phyloP scores from a whole-genome alignment of 2,329 filamentous ascomycete species.

The Periconia sp. region DNA sequence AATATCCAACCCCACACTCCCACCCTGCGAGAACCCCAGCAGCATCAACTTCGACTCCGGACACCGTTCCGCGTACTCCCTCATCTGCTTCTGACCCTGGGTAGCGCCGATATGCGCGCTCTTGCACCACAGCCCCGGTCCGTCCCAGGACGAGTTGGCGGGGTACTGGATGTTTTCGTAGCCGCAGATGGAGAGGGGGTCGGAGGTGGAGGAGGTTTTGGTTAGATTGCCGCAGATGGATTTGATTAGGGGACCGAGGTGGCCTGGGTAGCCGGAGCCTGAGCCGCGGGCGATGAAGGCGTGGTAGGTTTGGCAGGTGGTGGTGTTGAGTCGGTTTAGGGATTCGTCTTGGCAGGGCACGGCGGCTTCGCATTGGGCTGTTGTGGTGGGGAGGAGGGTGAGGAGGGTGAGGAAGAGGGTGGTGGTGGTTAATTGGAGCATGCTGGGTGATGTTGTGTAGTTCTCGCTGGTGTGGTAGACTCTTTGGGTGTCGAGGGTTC shows the following conservation, averaged over 20 bases:
- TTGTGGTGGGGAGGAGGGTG: neutral
- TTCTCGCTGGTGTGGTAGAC: neutral
- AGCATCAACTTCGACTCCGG: conserved; percentile 30
- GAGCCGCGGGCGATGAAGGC: conserved; percentile 32
- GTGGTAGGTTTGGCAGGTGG: conserved; percentile 27
- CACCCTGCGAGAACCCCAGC: conserved; percentile 29
- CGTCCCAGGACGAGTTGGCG: conserved; percentile 28
- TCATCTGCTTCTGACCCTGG: conserved; percentile 27
- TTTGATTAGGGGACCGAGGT: conserved; percentile 24
- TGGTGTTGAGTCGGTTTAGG: conserved; percentile 21
- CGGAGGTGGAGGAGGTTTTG: conserved; percentile 18
- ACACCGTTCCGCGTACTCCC: conserved; percentile 26
- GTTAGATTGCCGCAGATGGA: conserved; percentile 22
- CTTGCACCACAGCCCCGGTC: conserved; percentile 27
- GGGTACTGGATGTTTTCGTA: conserved; percentile 32
- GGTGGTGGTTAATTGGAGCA: neutral
- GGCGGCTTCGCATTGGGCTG: conserved; percentile 14
- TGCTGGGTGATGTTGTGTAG: neutral
- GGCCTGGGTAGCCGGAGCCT: conserved; percentile 30
- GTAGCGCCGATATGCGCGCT: conserved; percentile 23
- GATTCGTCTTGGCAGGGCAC: conserved; percentile 25
- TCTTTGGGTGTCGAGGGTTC: neutral
- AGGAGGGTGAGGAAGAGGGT: neutral
- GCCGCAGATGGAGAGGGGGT: conserved; percentile 6
- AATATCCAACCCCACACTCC: conserved; percentile 27